Conservation (phyloP, 257 asterid species). For the Solanum infundibuliforme region DNA sequence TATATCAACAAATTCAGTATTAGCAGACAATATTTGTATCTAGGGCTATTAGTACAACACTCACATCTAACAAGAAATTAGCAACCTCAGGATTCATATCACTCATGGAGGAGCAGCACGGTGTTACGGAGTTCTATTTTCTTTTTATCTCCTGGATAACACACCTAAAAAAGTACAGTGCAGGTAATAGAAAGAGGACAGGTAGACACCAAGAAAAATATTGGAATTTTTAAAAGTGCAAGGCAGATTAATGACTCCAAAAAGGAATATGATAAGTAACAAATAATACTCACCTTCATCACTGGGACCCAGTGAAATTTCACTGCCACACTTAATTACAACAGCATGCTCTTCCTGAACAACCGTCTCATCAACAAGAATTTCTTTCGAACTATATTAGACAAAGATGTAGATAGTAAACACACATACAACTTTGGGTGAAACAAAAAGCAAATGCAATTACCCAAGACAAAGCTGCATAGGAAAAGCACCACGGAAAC, state of each 20-base stretch:
- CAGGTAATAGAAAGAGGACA: not conserved
- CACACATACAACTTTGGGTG: not conserved
- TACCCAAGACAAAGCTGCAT: not conserved
- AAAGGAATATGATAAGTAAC: not conserved
- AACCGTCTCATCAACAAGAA: constrained; percentile 58
- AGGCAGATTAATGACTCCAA: not conserved
- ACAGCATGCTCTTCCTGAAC: constrained; percentile 48
- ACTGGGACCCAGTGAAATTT: constrained; percentile 57
- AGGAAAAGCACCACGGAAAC: not conserved
- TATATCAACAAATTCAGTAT: not conserved
- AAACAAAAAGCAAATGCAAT: not conserved
- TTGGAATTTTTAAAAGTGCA: not conserved
- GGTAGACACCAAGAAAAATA: not conserved
- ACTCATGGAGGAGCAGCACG: not conserved
- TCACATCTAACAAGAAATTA: not conserved
- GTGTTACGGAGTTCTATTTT: not conserved
- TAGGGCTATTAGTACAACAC: not conserved
- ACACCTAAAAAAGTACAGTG: not conserved
- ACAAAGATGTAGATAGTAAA: not conserved
- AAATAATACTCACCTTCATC: constrained; percentile 30
- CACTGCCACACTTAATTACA: constrained; percentile 70
- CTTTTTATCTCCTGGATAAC: not conserved
- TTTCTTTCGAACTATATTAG: constrained; percentile 32
- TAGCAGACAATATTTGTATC: not conserved
- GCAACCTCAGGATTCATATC: not conserved